phyloP scores from a whole-genome alignment of 768 basidiomycete species.

The Russula sp. region DNA sequence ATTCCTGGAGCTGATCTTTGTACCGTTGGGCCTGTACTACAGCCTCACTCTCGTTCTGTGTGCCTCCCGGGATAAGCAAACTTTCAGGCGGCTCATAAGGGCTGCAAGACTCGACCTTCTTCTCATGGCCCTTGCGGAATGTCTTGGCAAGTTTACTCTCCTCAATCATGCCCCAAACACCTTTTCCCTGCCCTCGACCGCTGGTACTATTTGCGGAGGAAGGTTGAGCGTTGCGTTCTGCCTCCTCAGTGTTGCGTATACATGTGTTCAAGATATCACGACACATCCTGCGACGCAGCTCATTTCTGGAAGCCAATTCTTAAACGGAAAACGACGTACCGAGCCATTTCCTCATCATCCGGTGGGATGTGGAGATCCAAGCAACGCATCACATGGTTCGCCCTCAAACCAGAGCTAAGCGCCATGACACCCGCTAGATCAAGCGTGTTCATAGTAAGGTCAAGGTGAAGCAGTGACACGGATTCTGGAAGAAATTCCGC shows the following conservation, averaged over 20 bases:
- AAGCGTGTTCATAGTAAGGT: constrained; percentile 74
- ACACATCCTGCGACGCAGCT: constrained; percentile 46
- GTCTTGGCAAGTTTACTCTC: constrained; percentile 74
- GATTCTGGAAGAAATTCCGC: constrained; percentile 96
- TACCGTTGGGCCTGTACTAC: constrained; percentile 38
- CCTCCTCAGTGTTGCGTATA: constrained; percentile 89
- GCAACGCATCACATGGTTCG: constrained; percentile 82
- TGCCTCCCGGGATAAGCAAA: constrained; percentile 16
- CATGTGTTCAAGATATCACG: constrained; percentile 87
- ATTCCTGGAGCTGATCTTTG: constrained; percentile 27
- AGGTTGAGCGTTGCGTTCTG: constrained; percentile 36
- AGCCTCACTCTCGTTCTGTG: constrained; percentile 38
- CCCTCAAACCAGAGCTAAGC: constrained; percentile 75
- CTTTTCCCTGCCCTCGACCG: constrained; percentile 52
- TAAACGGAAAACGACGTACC: constrained; percentile 31
- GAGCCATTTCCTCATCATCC: constrained; percentile 71
- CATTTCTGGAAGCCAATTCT: neutral
- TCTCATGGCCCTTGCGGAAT: constrained; percentile 52
- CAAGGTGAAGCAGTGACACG: constrained; percentile 79
- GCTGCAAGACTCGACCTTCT: constrained; percentile 37
- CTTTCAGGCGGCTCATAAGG: constrained; percentile 19
- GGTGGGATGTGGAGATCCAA: constrained; percentile 90
- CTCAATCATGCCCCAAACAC: constrained; percentile 81
- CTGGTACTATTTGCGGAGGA: constrained; percentile 28
- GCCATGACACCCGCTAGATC: constrained; percentile 93